Percentiles rank a stretch among this genome's conserved stretches.
These are phyloP conservation scores for Chaetomiaceae sp. DNA, from an alignment of 2,329 filamentous ascomycete species.

Conservation along the genomic window DNA sequence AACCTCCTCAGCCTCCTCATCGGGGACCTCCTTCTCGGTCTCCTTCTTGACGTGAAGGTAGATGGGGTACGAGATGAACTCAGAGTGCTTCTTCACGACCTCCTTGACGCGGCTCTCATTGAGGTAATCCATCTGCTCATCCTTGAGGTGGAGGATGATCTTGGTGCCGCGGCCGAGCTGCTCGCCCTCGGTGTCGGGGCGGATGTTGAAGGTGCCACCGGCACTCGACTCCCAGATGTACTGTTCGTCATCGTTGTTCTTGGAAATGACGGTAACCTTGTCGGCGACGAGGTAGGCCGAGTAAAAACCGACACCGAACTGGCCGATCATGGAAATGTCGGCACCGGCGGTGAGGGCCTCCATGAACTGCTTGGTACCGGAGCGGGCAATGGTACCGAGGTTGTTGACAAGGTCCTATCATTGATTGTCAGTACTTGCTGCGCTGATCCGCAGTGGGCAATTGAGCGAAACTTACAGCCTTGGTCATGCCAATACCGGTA, in stretches of 20 bases:
- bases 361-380: conserved; percentile 99
- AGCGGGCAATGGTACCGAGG: conserved; percentile 98
- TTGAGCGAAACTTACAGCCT: conserved; percentile 71
- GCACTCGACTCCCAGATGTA: conserved; percentile 99
- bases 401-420: conserved; percentile 95
- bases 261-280: conserved; percentile 89
- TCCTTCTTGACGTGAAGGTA: conserved; percentile 99
- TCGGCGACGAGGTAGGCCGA: conserved; percentile 99
- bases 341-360: conserved; percentile 96
- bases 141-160: conserved; percentile 98
- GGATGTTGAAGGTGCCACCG: conserved; percentile 94
- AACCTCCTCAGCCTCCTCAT: conserved; percentile 77
- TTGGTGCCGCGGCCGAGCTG: conserved; percentile 90
- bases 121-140: conserved; percentile 96
- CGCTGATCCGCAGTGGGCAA: too few species aligned
- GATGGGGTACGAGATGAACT: conserved; percentile 99
- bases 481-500: conserved; percentile 99
- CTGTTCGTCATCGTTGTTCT: conserved; percentile 99
- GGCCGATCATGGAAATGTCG: conserved; percentile 99
- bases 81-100: conserved; percentile 99
- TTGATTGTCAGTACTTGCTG: conserved; percentile 32
- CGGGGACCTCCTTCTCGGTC: conserved; percentile 96
- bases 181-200: conserved; percentile 83
- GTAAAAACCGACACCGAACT: conserved; percentile 99
- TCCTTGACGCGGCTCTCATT: conserved; percentile 99